Percentiles rank a stretch among this genome's conserved stretches.
phyloP scores from a whole-genome alignment of 2,329 filamentous ascomycete genomes.

The Ilyonectria mors-panacis region DNA sequence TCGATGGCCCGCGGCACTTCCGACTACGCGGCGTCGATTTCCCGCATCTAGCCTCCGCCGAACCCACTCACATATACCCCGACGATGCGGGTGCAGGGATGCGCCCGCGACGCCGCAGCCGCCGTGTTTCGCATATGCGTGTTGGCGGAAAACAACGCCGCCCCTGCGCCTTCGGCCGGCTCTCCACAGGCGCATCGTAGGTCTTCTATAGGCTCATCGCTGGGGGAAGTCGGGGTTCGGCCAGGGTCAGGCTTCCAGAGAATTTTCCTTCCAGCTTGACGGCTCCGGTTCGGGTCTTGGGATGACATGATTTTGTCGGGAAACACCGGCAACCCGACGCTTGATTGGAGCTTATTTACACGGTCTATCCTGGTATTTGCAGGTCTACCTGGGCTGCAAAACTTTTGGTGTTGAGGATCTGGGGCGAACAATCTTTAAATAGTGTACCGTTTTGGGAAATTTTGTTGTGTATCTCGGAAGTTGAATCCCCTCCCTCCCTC shows the following conservation, averaged over 20 bases:
- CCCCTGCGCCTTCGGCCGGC: background rate
- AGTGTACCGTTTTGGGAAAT: conserved; percentile 35
- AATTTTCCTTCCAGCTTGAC: conserved; percentile 12
- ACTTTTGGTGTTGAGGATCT: conserved; percentile 23
- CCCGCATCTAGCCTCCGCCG: conserved; percentile 26
- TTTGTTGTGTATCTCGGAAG: conserved; percentile 35
- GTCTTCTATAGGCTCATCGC: background rate
- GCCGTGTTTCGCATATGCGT: conserved; percentile 39
- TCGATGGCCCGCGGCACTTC: conserved; percentile 33
- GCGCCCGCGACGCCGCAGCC: conserved; percentile 27
- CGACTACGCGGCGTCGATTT: conserved; percentile 32
- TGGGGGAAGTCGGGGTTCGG: background rate
- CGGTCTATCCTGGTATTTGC: conserved; percentile 35
- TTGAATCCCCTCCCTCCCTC: conserved; percentile 26
- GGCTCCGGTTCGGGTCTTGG: conserved; percentile 38
- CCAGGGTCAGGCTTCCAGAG: conserved; percentile 15
- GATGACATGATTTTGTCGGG: conserved; percentile 49
- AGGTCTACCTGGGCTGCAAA: conserved; percentile 22
- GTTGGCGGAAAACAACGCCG: conserved; percentile 24
- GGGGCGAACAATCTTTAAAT: conserved; percentile 29
- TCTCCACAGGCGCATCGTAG: background rate
- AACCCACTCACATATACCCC: background rate
- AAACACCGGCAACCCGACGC: conserved; percentile 41
- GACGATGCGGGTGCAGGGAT: conserved; percentile 29
- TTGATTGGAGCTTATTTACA: conserved; percentile 30